Evolutionary conservation across 305 asterid species (phyloP), one percentile per base, ranked within the genome.

Genomic region (Plantago rigida): DNA sequence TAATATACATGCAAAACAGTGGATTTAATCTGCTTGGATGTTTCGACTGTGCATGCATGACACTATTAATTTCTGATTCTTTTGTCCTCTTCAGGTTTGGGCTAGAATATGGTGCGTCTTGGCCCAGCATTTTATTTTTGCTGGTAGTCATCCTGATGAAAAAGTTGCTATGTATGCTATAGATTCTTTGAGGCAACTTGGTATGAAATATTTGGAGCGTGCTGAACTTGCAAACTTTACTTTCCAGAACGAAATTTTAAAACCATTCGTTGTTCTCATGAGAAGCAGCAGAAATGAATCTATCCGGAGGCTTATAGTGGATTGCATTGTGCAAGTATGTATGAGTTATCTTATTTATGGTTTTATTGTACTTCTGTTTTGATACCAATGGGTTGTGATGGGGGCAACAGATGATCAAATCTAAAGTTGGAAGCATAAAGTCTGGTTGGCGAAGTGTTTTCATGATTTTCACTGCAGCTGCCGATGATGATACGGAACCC

Each of bases 381-480:
- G 70, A 64, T 52, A 64, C 71, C 46, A 63, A 68, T 78, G 64
- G 58, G 74, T 69, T 73, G 58, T 69, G 61, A 59, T 75, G 60
- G 70, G 73, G 57, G 62, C 75, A 56, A 72, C 87, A 93, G 99
- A 93, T 93, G 97, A 89, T 89, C 79, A 93, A 89, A 75, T 93
- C 99, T 58, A 93, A 93, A 86, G 99, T 89, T 71, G 95, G 95
- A 84, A 87, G 84, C 80, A 89, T 93, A 75, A 93, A 93, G 75
- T 89, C 97, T 53, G 99, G 99, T 59, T 93, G 99, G 99, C 85
- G 97, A 75, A 93, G 97, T 70, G 99, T 93, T 71, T 93, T 93
- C 84, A 93, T 93, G 99, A 82, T 93, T 73, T 93, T 93, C 79
- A 87, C 99, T 47, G 96, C 99, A 41, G 97, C 99, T 26, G 95